Evolutionary conservation across 805 yeast genomes (phyloP), one percentile per base, ranked within the genome.

Genomic region (Vanderwaltozyma yarrowii): DNA sequence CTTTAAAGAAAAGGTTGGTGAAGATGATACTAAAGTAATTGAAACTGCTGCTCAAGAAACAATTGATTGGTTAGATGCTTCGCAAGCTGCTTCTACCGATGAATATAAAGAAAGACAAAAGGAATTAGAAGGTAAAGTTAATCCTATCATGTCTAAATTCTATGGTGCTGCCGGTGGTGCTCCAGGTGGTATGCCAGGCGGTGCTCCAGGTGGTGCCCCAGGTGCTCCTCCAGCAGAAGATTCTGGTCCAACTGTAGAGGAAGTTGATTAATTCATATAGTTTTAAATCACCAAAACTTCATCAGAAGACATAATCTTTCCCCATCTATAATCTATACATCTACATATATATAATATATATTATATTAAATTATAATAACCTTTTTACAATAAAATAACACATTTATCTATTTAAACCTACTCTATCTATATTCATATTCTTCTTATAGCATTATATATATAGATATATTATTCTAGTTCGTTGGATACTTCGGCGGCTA

Each of bases 81-180:
- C 86, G 74, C 89, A 81, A 69, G 76, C 96, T 49, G 96, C 95
- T 53, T 65, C 95, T 39, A 76, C 84, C 43, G 96, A 89, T 63
- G 97, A 88, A 74, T 88, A 69, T 66, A 73, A 77, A 61, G 95
- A 82, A 69, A 81, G 76, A 73, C 94, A 87, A 74, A 88, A 88
- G 80, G 96, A 87, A 70, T 79, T 88, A 60, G 96, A 89, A 74
- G 81, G 76, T 54, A 73, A 80, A 67, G 95, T 95, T 52, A 88
- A 88, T 76, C 96, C 96, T 66, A 85, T 88, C 70, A 81, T 88
- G 86, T 76, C 86, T 65, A 86, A 88, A 76, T 86, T 92, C 76
- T 89, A 89, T 80, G 92, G 84, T 67, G 87, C 80, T 52, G 94
- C 87, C 65, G 46, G 47, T 54, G 74, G 66, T 50, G 45, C 39